Percentiles rank a stretch among this genome's conserved stretches.
Evolutionary conservation across 1,284 basidiomycete genomes (phyloP).

Genomic region (Takashimella koratensis): DNA sequence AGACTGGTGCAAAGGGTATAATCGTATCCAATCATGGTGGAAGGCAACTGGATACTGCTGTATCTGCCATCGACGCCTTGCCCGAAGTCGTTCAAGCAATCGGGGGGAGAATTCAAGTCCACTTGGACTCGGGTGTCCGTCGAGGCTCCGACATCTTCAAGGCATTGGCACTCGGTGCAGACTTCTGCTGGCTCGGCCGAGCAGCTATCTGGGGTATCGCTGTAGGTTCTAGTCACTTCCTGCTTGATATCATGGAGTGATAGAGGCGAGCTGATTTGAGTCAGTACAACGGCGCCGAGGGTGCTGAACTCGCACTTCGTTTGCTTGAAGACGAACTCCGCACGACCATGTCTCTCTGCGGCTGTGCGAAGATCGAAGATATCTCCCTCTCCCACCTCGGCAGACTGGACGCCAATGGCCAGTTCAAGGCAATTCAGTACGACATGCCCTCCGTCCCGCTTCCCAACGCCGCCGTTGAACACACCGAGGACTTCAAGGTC

Average conservation of each 20-base stretch:
- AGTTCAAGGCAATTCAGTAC: too few species aligned
- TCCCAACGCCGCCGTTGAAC: too few species aligned
- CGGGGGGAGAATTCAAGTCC: conserved; percentile 27
- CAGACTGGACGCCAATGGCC: conserved; percentile 11
- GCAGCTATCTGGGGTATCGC: conserved; percentile 27
- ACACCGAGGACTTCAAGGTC: too few species aligned
- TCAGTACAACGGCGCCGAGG: conserved; percentile 15
- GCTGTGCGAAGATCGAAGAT: conserved; percentile 17
- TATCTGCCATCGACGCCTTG: conserved; percentile 24
- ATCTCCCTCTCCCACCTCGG: conserved; percentile 17
- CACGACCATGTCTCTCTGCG: conserved; percentile 20
- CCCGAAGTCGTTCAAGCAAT: conserved; percentile 26
- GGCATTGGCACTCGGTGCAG: conserved; percentile 36
- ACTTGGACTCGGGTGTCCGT: conserved; percentile 36
- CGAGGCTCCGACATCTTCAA: conserved; percentile 37
- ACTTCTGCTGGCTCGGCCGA: conserved; percentile 29
- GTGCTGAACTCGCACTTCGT: conserved; percentile 15
- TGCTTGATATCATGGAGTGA: too few species aligned
- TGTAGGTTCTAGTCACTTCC: neutral
- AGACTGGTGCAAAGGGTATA: conserved; percentile 28
- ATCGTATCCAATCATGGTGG: conserved; percentile 36
- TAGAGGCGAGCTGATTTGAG: conserved; percentile 2
- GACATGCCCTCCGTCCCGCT: too few species aligned
- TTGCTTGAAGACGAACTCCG: conserved; percentile 20
- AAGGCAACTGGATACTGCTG: conserved; percentile 36